These are phyloP conservation scores for Aspergillus tubingensis DNA, from an alignment of 2,329 filamentous ascomycete genomes.

Conservation along the genomic window DNA sequence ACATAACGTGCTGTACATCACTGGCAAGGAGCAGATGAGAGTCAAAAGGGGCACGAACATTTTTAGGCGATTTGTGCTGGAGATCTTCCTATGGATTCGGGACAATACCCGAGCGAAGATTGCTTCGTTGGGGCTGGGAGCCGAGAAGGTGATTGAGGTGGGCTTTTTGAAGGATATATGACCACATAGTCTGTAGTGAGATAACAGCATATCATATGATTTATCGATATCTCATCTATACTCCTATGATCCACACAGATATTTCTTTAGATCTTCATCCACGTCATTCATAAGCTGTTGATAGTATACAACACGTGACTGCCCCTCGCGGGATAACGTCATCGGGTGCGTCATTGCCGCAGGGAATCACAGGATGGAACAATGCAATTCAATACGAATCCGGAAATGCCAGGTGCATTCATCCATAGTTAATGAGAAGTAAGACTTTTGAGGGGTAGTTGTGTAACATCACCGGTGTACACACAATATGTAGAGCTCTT, in stretches of 20 bases:
- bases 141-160: slow-evolving; percentile 43
- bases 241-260: neutral
- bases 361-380: neutral
- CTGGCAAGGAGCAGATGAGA: slow-evolving; percentile 44
- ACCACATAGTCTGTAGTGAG: neutral
- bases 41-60: slow-evolving; percentile 32
- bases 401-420: no score
- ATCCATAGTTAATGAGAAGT: no score
- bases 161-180: slow-evolving; percentile 43
- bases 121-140: slow-evolving; percentile 38
- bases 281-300: neutral
- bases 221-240: no score
- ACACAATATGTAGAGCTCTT: no score
- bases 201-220: neutral
- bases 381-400: neutral
- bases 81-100: slow-evolving; percentile 41
- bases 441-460: no score
- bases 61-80: slow-evolving; percentile 30
- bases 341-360: slow-evolving; percentile 1
- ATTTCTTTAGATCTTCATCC: neutral
- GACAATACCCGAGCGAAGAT: slow-evolving; percentile 44
- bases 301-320: neutral
- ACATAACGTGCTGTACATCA: slow-evolving; percentile 50
- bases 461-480: no score
- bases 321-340: slow-evolving; percentile 3